These are phyloP conservation scores for Apiotrichum veenhuisii DNA, from an alignment of 1,284 basidiomycete genomes.

Conservation along the genomic window DNA sequence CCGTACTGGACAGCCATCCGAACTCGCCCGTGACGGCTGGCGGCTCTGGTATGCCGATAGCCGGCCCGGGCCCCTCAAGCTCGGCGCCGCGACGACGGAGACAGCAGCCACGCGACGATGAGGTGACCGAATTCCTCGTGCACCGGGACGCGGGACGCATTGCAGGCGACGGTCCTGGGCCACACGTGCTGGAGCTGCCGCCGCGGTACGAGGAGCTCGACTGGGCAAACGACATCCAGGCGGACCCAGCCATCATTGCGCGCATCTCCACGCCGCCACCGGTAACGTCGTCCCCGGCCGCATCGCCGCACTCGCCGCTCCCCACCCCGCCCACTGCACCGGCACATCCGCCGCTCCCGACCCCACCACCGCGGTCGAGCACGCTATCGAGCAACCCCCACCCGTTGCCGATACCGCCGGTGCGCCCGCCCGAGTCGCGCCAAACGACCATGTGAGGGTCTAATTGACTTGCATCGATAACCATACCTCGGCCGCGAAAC, in stretches of 20 bases:
- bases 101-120: background rate
- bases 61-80: background rate
- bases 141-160: conserved; percentile 44
- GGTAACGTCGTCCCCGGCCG: background rate
- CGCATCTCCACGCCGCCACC: background rate
- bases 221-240: conserved; percentile 30
- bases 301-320: no score
- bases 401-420: no score
- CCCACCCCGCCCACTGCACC: no score
- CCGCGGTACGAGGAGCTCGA: conserved; percentile 45
- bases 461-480: no score
- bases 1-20: conserved; percentile 11
- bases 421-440: no score
- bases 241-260: background rate
- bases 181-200: conserved; percentile 37
- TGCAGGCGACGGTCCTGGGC: background rate
- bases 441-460: no score
- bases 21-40: background rate
- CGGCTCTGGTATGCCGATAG: background rate
- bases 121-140: conserved; percentile 32
- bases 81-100: background rate
- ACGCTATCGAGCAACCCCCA: no score
- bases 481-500: no score
- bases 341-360: no score
- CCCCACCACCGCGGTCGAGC: no score